phyloP scores from a whole-genome alignment of 1,284 basidiomycete genomes.

The Apiotrichum gamsii region DNA sequence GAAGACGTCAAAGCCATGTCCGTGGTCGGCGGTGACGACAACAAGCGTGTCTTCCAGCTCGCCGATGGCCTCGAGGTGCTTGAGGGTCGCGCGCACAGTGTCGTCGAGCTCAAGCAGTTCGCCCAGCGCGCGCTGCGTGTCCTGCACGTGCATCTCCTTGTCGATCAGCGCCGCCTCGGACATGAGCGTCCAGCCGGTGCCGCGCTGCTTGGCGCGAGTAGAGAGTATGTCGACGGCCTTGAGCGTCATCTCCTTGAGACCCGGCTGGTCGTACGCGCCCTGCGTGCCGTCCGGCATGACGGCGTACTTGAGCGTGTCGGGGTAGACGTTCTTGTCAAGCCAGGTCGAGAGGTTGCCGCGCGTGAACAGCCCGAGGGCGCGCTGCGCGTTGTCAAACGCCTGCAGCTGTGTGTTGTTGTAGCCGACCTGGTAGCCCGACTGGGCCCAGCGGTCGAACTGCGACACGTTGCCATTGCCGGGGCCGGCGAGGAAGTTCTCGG shows the following conservation, averaged over 20 bases:
- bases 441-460: conserved; percentile 42
- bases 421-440: conserved; percentile 45
- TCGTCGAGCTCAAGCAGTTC: conserved; percentile 50
- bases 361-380: conserved; percentile 47
- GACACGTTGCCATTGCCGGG: conserved; percentile 41
- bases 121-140: conserved; percentile 47
- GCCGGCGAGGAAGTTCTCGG: conserved; percentile 42
- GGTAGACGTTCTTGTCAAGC: conserved; percentile 48
- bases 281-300: conserved; percentile 29
- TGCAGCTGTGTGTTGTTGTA: conserved; percentile 44
- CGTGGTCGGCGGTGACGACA: conserved; percentile 49
- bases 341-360: conserved; percentile 46
- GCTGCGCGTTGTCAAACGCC: conserved; percentile 38
- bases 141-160: conserved; percentile 48
- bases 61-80: conserved; percentile 46
- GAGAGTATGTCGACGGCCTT: conserved; percentile 48
- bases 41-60: conserved; percentile 48
- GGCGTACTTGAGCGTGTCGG: conserved; percentile 33
- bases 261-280: conserved; percentile 46
- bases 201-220: conserved; percentile 38
- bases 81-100: conserved; percentile 45
- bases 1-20: conserved; percentile 44
- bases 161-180: conserved; percentile 48
- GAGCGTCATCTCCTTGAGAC: conserved; percentile 49
- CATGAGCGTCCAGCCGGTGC: conserved; percentile 48